phyloP scores from a whole-genome alignment of 148 eudicot genomes.

The Cornus controversa region DNA sequence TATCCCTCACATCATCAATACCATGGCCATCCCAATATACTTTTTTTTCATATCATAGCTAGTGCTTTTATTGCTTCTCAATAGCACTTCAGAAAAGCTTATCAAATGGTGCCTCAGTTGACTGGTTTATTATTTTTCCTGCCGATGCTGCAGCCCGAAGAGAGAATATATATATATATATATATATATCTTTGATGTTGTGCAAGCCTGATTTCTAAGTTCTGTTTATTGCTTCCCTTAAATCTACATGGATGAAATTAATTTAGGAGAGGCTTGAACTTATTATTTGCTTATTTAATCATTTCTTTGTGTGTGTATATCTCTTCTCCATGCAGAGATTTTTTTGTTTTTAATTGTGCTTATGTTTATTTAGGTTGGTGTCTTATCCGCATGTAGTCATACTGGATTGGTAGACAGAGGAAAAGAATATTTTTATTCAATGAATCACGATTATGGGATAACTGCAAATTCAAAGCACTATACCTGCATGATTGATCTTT shows the following conservation, averaged over 20 bases:
- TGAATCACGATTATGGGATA: conserved; percentile 38
- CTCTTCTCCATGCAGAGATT: background rate
- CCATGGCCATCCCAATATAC: background rate
- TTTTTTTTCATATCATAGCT: background rate
- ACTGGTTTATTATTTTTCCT: too few species aligned
- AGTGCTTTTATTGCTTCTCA: background rate
- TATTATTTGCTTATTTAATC: background rate
- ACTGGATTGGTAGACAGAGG: conserved; percentile 46
- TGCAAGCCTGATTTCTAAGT: background rate
- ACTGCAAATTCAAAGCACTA: conserved; percentile 40
- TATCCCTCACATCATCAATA: background rate
- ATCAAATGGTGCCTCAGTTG: background rate
- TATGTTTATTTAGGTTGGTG: conserved; percentile 38
- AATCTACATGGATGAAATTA: background rate
- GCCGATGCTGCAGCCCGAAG: too few species aligned
- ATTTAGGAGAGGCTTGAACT: background rate
- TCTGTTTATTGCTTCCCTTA: background rate
- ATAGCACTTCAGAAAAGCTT: conserved; percentile 2
- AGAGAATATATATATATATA: too few species aligned
- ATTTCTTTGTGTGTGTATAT: background rate
- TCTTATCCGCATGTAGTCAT: conserved; percentile 47
- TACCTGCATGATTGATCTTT: conserved; percentile 50
- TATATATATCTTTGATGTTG: background rate
- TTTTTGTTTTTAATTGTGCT: background rate
- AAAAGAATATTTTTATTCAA: conserved; percentile 34